A percentile compares a stretch with the other conserved stretches of the same genome.
Conservation (phyloP, 768 basidiomycete species). For the Suillus lakei region DNA sequence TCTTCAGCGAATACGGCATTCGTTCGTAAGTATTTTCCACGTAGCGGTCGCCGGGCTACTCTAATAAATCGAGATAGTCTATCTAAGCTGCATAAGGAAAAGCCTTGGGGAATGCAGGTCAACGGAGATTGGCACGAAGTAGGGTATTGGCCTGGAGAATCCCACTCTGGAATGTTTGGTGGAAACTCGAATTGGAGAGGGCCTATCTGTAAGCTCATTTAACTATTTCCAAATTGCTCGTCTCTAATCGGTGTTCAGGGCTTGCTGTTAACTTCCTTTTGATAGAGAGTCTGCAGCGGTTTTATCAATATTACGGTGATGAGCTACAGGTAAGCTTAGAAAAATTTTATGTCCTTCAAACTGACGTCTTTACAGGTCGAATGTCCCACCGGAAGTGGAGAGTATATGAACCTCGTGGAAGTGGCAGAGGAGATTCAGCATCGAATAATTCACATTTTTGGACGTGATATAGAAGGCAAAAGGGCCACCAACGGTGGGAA, state of each 20-base stretch:
- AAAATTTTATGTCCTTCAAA: not conserved
- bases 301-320: slow-evolving; percentile 97
- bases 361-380: slow-evolving; percentile 58
- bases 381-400: slow-evolving; percentile 96
- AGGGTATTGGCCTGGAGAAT: slow-evolving; percentile 98
- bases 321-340: slow-evolving; percentile 62
- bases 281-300: slow-evolving; percentile 95
- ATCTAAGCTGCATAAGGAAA: slow-evolving; percentile 87
- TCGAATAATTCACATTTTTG: slow-evolving; percentile 98
- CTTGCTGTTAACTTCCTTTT: slow-evolving; percentile 95
- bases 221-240: not conserved
- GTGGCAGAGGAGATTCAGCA: slow-evolving; percentile 99
- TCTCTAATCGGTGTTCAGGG: slow-evolving; percentile 53
- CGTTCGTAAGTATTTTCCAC: slow-evolving; percentile 69
- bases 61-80: slow-evolving; percentile 51
- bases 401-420: slow-evolving; percentile 92
- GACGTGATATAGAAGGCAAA: slow-evolving; percentile 85
- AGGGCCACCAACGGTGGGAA: slow-evolving; percentile 94
- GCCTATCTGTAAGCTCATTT: slow-evolving; percentile 67
- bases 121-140: slow-evolving; percentile 92
- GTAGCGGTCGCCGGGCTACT: slow-evolving; percentile 10
- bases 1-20: slow-evolving; percentile 94
- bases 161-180: slow-evolving; percentile 96
- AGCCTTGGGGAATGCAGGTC: slow-evolving; percentile 95
- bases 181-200: slow-evolving; percentile 99